Conservation (phyloP, 163 green algal genomes). For the Chloroidium sp. region DNA sequence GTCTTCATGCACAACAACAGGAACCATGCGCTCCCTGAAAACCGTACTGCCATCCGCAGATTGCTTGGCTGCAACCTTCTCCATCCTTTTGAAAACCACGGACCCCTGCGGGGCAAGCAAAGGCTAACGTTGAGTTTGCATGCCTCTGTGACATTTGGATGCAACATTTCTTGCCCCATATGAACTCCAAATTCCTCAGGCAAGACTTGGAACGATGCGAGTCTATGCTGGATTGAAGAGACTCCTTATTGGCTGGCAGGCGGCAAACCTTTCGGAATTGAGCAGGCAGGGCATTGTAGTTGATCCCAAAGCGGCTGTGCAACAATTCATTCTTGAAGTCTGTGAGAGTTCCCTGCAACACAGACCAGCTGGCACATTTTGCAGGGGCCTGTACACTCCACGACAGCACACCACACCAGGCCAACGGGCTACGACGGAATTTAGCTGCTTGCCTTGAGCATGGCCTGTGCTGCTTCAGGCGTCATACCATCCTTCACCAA, state of each 20-base stretch:
- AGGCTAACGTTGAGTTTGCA: not conserved
- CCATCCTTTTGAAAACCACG: slow-evolving; percentile 43
- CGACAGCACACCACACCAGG: too few relatives aligned
- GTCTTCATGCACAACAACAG: slow-evolving; percentile 60
- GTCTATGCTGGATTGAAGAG: too few relatives aligned
- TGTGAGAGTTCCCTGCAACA: slow-evolving; percentile 62
- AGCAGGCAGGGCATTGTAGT: slow-evolving; percentile 78
- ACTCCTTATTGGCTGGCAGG: too few relatives aligned
- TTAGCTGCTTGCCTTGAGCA: slow-evolving; percentile 48
- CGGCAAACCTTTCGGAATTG: slow-evolving; percentile 70
- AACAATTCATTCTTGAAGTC: slow-evolving; percentile 89
- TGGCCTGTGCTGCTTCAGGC: slow-evolving; percentile 54
- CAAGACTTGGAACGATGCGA: too few relatives aligned
- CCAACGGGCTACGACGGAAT: too few relatives aligned
- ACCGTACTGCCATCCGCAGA: slow-evolving; percentile 30
- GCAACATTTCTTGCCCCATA: too few relatives aligned
- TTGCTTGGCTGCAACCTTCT: slow-evolving; percentile 30
- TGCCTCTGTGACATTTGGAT: not conserved
- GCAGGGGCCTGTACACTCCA: too few relatives aligned
- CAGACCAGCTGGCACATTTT: too few relatives aligned
- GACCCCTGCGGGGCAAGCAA: slow-evolving; percentile 50
- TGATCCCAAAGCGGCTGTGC: slow-evolving; percentile 77
- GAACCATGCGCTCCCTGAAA: not conserved
- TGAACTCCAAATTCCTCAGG: too few relatives aligned
- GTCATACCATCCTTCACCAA: slow-evolving; percentile 68